Percentiles rank a stretch among this genome's conserved stretches.
phyloP scores from a whole-genome alignment of 2,329 filamentous ascomycete genomes.

The Microdochium paspali region DNA sequence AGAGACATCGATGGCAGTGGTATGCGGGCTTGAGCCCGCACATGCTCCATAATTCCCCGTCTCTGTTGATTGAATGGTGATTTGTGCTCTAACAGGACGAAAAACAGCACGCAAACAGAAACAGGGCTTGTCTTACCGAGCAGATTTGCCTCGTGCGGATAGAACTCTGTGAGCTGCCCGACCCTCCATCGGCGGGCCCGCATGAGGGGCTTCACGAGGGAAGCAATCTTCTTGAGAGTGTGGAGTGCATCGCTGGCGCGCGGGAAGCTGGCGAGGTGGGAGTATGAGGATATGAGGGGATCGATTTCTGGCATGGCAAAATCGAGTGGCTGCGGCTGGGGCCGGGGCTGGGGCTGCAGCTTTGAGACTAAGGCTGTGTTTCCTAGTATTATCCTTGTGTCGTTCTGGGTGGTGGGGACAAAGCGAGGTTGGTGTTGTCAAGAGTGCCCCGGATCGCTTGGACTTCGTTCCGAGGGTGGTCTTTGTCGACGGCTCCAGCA shows the following conservation, averaged over 20 bases:
- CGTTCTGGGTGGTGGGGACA: too few relatives aligned
- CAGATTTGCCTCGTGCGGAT: constrained; percentile 63
- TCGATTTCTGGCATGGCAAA: constrained; percentile 32
- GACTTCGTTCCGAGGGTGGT: too few relatives aligned
- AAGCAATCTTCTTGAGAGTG: constrained; percentile 71
- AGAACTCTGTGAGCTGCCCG: constrained; percentile 73
- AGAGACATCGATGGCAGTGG: too few relatives aligned
- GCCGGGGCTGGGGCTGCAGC: too few relatives aligned
- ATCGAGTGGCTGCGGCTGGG: background rate
- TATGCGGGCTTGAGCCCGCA: background rate
- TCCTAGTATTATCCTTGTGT: too few relatives aligned
- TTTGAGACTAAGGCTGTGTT: too few relatives aligned
- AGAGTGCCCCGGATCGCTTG: too few relatives aligned
- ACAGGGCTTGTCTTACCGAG: constrained; percentile 41
- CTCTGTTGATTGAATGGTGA: too few relatives aligned
- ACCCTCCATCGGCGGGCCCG: constrained; percentile 76
- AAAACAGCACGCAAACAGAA: background rate
- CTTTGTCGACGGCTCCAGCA: too few relatives aligned
- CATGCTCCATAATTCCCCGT: constrained; percentile 2
- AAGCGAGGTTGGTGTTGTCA: too few relatives aligned
- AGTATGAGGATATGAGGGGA: constrained; percentile 34
- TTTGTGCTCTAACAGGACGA: background rate
- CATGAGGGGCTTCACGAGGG: constrained; percentile 92
- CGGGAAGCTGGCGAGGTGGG: constrained; percentile 36
- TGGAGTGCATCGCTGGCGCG: constrained; percentile 41